Evolutionary conservation across 768 basidiomycete genomes (phyloP).

Genomic region (Rossbeevera mucosa): DNA sequence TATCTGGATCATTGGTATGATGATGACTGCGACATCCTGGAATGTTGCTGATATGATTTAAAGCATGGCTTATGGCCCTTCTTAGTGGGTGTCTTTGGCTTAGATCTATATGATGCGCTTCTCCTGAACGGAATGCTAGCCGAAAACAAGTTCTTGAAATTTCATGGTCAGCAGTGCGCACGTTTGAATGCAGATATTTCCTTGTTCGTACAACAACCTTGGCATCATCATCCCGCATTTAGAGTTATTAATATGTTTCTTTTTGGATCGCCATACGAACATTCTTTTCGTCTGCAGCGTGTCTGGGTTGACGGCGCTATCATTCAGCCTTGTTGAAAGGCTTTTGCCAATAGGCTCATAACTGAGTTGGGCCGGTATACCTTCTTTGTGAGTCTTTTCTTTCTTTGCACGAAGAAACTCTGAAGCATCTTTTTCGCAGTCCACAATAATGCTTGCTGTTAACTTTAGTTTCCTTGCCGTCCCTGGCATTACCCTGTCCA

Average conservation of each 20-base stretch:
- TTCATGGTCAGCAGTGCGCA: conserved; percentile 9
- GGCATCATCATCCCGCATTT: not conserved
- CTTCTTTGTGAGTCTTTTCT: conserved; percentile 5
- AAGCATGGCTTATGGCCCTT: conserved; percentile 11
- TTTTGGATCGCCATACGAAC: conserved; percentile 3
- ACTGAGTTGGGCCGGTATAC: conserved; percentile 9
- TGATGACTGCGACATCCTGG: not conserved
- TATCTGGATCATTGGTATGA: conserved; percentile 16
- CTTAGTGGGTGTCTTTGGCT: conserved; percentile 6
- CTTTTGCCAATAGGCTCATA: conserved; percentile 6
- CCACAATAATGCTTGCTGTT: conserved; percentile 17
- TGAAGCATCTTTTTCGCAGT: conserved; percentile 1
- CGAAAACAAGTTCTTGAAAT: conserved; percentile 14
- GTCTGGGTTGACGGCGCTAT: conserved; percentile 11
- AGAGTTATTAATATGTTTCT: not conserved
- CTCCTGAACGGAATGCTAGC: not conserved
- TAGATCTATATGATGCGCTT: not conserved
- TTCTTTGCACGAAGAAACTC: not conserved
- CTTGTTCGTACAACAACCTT: conserved; percentile 5
- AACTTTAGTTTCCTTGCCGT: conserved; percentile 15
- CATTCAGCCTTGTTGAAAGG: conserved; percentile 12
- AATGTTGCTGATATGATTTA: not conserved
- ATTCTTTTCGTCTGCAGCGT: conserved; percentile 12
- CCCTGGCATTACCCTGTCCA: not conserved
- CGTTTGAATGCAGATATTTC: conserved; percentile 11